These are phyloP conservation scores for Pisolithus sp. DNA, from an alignment of 768 basidiomycete genomes.

Conservation along the genomic window DNA sequence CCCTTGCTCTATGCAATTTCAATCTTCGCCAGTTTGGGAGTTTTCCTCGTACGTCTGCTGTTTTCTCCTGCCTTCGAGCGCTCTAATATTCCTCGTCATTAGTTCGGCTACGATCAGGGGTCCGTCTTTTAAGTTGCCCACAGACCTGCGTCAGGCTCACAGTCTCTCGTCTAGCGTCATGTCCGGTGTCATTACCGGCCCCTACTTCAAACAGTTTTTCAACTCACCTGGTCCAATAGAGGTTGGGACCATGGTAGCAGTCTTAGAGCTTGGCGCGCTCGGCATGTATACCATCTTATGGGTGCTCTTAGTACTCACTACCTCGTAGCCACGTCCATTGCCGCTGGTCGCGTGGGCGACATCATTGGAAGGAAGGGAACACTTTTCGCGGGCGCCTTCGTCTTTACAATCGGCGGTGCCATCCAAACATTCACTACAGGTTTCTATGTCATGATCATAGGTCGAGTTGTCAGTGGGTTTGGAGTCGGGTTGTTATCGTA, in stretches of 20 bases:
- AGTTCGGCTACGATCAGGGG: conserved; percentile 91
- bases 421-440: conserved; percentile 80
- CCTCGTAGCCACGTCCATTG: conserved; percentile 71
- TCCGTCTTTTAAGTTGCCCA: conserved; percentile 22
- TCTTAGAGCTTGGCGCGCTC: conserved; percentile 88
- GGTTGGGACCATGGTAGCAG: conserved; percentile 94
- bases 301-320: not conserved
- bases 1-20: conserved; percentile 75
- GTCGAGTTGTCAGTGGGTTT: conserved; percentile 77
- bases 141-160: conserved; percentile 2
- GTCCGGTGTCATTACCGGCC: conserved; percentile 87
- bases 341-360: conserved; percentile 86
- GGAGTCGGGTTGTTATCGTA: conserved; percentile 88
- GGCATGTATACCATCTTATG: conserved; percentile 39
- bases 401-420: conserved; percentile 83
- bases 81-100: conserved; percentile 1
- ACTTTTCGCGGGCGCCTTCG: conserved; percentile 71
- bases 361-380: conserved; percentile 80
- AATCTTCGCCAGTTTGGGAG: conserved; percentile 75
- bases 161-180: conserved; percentile 52
- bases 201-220: conserved; percentile 79
- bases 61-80: not conserved
- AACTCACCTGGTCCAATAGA: conserved; percentile 65
- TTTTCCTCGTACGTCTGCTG: conserved; percentile 61
- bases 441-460: conserved; percentile 75